Evolutionary conservation across 176 grass and related monocot genomes (phyloP), one percentile per base, ranked within the genome.

Genomic region (Raddia distichophylla): DNA sequence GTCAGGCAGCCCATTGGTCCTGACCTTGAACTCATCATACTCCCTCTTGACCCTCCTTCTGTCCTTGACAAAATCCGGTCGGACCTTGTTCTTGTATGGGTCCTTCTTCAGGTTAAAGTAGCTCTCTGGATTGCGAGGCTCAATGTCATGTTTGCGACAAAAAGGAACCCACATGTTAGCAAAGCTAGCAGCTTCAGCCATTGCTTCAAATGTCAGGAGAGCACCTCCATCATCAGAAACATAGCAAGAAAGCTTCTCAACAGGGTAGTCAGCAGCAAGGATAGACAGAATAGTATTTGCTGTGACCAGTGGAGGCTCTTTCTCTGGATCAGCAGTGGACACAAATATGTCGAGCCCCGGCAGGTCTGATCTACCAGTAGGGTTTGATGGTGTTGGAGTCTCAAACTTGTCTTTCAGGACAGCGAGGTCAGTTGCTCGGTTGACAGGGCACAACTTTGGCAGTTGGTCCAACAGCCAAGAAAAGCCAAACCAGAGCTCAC

Each of bases 141-240:
- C 96, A 11, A 99, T 91, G 27, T 40, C 61, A 46, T 99, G 96
- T 74, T 99, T 99, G 71, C 93, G 91, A 18, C 96, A 99, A 51
- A 99, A 99, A 2, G 96, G 96, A 40, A 93, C 93, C 96, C 96
- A 99, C 63, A 99, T 85, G 52, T 99, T 95, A 45, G 96, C 93
- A 60, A 91, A 99, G 89, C 96, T 99, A 40, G 93, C 96, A 68
- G 96, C 96, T 73, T 99, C 96, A 52, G 96, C 96, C 96, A 99
- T 99, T 15, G 96, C 96, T 76, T 99, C 96, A 74, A 99, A 99
- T 42, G 96, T 99, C 47, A 95, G 81, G 13, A 99, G 91, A 48
- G 96, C 90, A 1, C 96, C 92, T 61, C 96, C 96, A 59, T 99
- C 96, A 63, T 99, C 96, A 32, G 96, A 99, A 50, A 99, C 96